Conservation (phyloP, 306 rosid genomes). For the Cucumis hystrix region DNA sequence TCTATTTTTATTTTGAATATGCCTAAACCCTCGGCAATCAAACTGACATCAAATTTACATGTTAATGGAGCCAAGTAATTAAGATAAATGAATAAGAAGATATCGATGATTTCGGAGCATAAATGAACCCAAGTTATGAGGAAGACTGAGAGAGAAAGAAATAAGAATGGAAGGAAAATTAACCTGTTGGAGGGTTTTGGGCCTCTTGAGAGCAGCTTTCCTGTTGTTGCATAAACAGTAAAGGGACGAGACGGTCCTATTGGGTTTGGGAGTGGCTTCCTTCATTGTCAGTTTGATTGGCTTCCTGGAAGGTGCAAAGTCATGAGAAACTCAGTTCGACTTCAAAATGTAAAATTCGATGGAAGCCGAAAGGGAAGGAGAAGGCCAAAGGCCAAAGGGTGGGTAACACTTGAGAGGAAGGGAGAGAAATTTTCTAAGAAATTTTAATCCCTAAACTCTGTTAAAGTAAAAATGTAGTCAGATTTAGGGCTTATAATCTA, state of each 20-base stretch:
- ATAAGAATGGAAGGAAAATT: not conserved
- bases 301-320: not conserved
- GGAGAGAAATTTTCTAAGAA: too few relatives aligned
- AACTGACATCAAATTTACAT: not conserved
- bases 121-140: not conserved
- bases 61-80: not conserved
- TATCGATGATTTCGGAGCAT: not conserved
- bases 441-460: too few relatives aligned
- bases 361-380: too few relatives aligned
- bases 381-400: too few relatives aligned
- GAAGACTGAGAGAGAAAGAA: not conserved
- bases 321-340: not conserved
- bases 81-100: not conserved
- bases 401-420: too few relatives aligned
- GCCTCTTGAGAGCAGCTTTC: slow-evolving; percentile 69
- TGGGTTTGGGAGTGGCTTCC: slow-evolving; percentile 16
- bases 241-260: slow-evolving; percentile 15
- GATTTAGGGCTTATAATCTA: too few relatives aligned
- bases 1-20: too few relatives aligned
- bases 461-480: too few relatives aligned
- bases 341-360: not conserved
- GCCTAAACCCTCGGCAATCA: not conserved
- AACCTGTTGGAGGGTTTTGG: slow-evolving; percentile 76
- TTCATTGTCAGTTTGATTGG: slow-evolving; percentile 7
- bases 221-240: slow-evolving; percentile 50